Evolutionary conservation across 2,329 filamentous ascomycete species (phyloP), one percentile per base, ranked within the genome.

Genomic region (Phialophora tarda): DNA sequence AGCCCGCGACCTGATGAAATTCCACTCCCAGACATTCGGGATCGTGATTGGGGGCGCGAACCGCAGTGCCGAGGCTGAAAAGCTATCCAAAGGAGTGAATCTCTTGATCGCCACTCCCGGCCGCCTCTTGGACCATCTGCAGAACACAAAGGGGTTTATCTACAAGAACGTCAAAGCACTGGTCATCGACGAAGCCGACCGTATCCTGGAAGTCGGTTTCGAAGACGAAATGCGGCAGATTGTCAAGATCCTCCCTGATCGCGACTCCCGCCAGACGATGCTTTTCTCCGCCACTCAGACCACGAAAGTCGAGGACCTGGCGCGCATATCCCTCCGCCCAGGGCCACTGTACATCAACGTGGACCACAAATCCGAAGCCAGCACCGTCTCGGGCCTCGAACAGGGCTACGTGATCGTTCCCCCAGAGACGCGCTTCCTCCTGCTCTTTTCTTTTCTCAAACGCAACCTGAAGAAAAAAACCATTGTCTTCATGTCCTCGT

Each of bases 271-370:
- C 67, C 94, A 98, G 80, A 97, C 93, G 0, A 95, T 96, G 89
- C 86, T 99, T n/a, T 99, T 99, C 84, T 97, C 93, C 14, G 95
- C 95, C 14, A 99, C 95, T 4, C 95, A 98, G 79, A 99, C 95
- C 2, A 98, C 94, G 63, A 98, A 99, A 81, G 95, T 99, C 72
- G 94, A 98, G 80, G 95, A 99, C 79, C 85, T 99, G 62, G 95
- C 95, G 0, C 86, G 95, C 70, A 96, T 99, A 76, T 99, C 95
- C 4, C 85, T 99, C 56, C 88, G 93, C 41, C 90, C 92, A 0
- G 93, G 94, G 2, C 95, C 95, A 1, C 83, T 99, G 12, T 98
- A 97, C 80, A 95, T 99, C 84, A 97, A 98, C 76, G 95, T 99
- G 65, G 94, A 98, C 76, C 87, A 96, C 78, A 83, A 89, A 74